These are phyloP conservation scores for Trichoderma afroharzianum DNA, from an alignment of 2,329 filamentous ascomycete genomes.

Conservation along the genomic window DNA sequence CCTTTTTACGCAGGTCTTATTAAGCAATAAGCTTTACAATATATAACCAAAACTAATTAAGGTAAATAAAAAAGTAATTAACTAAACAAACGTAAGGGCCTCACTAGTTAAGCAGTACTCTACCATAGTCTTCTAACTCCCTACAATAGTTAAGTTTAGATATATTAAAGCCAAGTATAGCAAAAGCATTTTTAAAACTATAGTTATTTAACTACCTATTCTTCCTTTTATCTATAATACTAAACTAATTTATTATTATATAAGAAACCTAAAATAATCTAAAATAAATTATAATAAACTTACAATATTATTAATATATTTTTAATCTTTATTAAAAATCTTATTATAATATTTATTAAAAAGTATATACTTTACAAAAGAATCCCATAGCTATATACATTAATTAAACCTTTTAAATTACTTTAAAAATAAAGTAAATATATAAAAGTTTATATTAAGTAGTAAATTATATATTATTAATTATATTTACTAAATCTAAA, in stretches of 20 bases:
- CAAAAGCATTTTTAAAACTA: slow-evolving; percentile 96
- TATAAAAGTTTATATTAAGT: slow-evolving; percentile 34
- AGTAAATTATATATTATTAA: too few species aligned
- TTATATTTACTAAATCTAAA: too few species aligned
- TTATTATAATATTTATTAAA: slow-evolving; percentile 37
- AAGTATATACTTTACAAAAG: slow-evolving; percentile 33
- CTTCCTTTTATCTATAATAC: slow-evolving; percentile 94
- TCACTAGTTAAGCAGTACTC: slow-evolving; percentile 60
- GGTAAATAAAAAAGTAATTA: slow-evolving; percentile 48
- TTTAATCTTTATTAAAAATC: slow-evolving; percentile 81
- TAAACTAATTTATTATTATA: slow-evolving; percentile 74
- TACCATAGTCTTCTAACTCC: slow-evolving; percentile 77
- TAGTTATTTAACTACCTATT: slow-evolving; percentile 94
- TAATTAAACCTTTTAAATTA: slow-evolving; percentile 32
- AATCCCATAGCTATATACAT: slow-evolving; percentile 30
- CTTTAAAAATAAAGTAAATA: slow-evolving; percentile 35
- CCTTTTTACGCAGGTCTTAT: slow-evolving; percentile 86
- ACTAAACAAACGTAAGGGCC: slow-evolving; percentile 40
- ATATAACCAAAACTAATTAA: slow-evolving; percentile 59
- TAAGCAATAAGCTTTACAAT: slow-evolving; percentile 76
- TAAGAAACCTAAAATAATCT: slow-evolving; percentile 19
- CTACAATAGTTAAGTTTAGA: slow-evolving; percentile 79
- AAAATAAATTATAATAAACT: slow-evolving; percentile 28
- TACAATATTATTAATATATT: slow-evolving; percentile 93
- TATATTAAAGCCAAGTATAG: slow-evolving; percentile 90